These are phyloP conservation scores for Trichocladium antarcticum DNA, from an alignment of 495 filamentous ascomycete genomes.

Conservation along the genomic window DNA sequence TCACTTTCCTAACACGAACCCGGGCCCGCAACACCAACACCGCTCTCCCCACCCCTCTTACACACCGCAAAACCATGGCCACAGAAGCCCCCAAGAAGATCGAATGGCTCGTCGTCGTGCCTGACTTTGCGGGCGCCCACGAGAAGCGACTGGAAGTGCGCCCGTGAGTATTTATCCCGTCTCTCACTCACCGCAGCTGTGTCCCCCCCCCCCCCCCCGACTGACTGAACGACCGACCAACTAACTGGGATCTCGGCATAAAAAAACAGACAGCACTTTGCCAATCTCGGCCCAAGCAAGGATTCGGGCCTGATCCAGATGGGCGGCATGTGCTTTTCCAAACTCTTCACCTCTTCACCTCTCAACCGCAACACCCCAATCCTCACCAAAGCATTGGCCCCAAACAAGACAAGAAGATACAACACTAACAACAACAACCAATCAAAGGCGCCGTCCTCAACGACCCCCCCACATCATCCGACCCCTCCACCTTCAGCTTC, in stretches of 20 bases:
- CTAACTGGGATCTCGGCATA: not conserved
- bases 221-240: no score
- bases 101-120: slow-evolving; percentile 80
- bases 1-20: not conserved
- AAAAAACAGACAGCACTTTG: slow-evolving; percentile 45
- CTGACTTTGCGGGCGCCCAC: slow-evolving; percentile 58
- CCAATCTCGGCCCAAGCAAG: slow-evolving; percentile 32
- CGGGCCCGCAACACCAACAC: not conserved
- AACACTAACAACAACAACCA: not conserved
- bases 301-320: slow-evolving; percentile 42
- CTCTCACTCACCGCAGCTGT: no score
- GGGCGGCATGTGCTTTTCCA: slow-evolving; percentile 45
- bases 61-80: slow-evolving; percentile 31
- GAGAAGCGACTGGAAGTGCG: slow-evolving; percentile 61
- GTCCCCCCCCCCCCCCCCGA: no score
- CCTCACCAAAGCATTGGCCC: not conserved
- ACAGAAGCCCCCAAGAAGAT: slow-evolving; percentile 38
- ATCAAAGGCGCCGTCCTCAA: slow-evolving; percentile 57
- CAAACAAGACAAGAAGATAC: not conserved
- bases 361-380: not conserved
- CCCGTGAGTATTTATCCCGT: slow-evolving; percentile 49
- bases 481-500: slow-evolving; percentile 48
- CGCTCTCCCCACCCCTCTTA: not conserved
- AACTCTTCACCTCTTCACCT: not conserved
- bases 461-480: slow-evolving; percentile 50